Evolutionary conservation across 2,329 filamentous ascomycete species (phyloP), one percentile per base, ranked within the genome.

Genomic region (Beauveria bassiana): DNA sequence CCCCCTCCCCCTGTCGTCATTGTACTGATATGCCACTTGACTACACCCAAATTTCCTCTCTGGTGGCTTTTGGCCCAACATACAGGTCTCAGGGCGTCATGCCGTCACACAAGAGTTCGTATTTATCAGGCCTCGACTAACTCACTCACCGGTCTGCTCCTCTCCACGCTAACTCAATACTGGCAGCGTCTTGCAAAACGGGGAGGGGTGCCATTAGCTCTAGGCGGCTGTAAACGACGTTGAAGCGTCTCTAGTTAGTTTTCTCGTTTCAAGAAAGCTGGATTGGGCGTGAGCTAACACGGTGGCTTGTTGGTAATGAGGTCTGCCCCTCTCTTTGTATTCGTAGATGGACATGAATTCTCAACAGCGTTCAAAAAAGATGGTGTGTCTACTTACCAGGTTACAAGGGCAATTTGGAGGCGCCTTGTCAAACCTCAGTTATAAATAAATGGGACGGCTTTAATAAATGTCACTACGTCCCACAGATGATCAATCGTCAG

Each of bases 331-430:
- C 38, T 20, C 31, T 26, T 26, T 12, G 26, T 28, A 26, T n/a
- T n/a, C n/a, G n/a, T n/a, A n/a, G n/a, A n/a, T n/a, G n/a, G 42
- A 55, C 47, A 26, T 26, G 31, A 57, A 57, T 49, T 20, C 20
- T 54, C 28, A 20, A 47, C 43, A 40, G 28, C n/a, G 12, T 24
- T 47, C 20, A 16, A 38, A 20, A 57, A n/a, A 59, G 47, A 59
- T 45, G 57, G 57, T 59, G 57, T 45, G 57, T 45, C 57, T n/a
- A n/a, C n/a, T n/a, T 47, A 59, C 57, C 42, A 10, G 18, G 31
- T 34, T 34, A 42, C 56, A 28, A 40, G n/a, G 16, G 45, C 8
- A 38, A 47, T 49, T 34, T 38, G 7, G 22, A 24, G 34, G 28
- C 20, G 45, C 22, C 46, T 5, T 59, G n/a, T 38, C 22, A 40